Evolutionary conservation across 23 red algal genomes (phyloP).

Genomic region (Gracilariopsis chorda): DNA sequence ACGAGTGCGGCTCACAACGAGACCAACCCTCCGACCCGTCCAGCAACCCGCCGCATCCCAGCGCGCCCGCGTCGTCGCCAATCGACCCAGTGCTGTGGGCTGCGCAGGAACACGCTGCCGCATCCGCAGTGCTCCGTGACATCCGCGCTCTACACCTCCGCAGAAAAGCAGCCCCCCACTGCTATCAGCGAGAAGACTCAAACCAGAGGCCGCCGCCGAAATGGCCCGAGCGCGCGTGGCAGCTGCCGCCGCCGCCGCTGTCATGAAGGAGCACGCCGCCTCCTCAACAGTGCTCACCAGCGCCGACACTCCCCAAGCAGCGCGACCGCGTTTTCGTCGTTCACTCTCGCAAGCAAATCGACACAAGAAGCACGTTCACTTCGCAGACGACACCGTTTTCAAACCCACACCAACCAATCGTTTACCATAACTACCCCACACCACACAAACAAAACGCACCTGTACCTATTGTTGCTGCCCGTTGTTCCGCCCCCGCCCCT

Average conservation of each 20-base stretch:
- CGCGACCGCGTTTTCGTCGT: background rate
- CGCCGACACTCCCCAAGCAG: background rate
- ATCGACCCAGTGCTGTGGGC: conserved; percentile 22
- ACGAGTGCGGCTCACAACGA: background rate
- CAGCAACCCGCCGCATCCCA: background rate
- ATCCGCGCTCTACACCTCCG: conserved; percentile 10
- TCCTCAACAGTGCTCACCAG: background rate
- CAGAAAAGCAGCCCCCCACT: background rate
- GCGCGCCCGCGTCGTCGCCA: background rate
- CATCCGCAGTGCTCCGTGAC: conserved; percentile 23
- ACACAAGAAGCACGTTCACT: background rate
- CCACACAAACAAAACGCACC: background rate
- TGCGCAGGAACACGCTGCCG: conserved; percentile 39
- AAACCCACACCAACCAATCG: background rate
- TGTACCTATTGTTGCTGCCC: background rate
- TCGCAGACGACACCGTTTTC: background rate
- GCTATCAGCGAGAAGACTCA: background rate
- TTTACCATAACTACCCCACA: background rate
- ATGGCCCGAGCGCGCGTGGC: conserved; percentile 63
- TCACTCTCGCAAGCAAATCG: background rate
- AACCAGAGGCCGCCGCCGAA: conserved; percentile 51
- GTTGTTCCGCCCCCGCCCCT: background rate
- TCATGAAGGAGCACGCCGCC: background rate
- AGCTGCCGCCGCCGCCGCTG: conserved; percentile 40
- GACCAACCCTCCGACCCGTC: background rate